Base-by-base conservation (phyloP, 2,329 filamentous ascomycete species). In the Aspergillus fructus region DNA sequence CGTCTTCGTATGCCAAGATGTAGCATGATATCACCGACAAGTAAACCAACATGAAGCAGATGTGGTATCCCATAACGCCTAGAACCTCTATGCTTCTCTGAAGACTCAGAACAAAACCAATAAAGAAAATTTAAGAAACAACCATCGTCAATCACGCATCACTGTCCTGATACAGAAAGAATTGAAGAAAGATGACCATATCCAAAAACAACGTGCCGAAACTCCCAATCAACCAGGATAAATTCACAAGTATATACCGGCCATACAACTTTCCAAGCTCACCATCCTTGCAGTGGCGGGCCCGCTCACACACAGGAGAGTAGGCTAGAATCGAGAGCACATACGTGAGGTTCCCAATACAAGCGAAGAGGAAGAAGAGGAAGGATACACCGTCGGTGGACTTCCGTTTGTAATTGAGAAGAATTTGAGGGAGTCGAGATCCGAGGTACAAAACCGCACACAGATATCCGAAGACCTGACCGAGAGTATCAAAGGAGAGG, bases 321-420 rank as follows among this genome's bases (percentile, higher is more conserved):
- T 92, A 97, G 1, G 92, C 93, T 62, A 97, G 83, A 65, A 99
- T 97, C 39, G 89, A 93, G 39, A 96, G 79, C 17, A 97, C 93
- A 68, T 96, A 97, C 0, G 93, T 97, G 63, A 96, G 74, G 72
- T 99, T 99, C 2, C 94, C 94, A 5, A 97, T 85, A 71, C 93
- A 97, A 4, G 94, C 94, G 72, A 99, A 97, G 21, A 97, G 80
- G 78, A 97, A 97, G 77, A 97, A 99, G 11, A 97, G 83, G 77
- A 97, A 87, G 63, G 90, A 93, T 19, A 99, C 88, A 3, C 94
- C 94, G 55, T 97, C 93, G 1, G 93, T 97, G 43, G 89, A 93
- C 78, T 96, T 96, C 61, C 94, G 88, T 19, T 90, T 86, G 78
- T 91, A 96, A 75, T 97, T 99, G 53, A 97, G 85, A 7, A 97